phyloP scores from a whole-genome alignment of 2,329 filamentous ascomycete genomes.

The Nemania serpens region DNA sequence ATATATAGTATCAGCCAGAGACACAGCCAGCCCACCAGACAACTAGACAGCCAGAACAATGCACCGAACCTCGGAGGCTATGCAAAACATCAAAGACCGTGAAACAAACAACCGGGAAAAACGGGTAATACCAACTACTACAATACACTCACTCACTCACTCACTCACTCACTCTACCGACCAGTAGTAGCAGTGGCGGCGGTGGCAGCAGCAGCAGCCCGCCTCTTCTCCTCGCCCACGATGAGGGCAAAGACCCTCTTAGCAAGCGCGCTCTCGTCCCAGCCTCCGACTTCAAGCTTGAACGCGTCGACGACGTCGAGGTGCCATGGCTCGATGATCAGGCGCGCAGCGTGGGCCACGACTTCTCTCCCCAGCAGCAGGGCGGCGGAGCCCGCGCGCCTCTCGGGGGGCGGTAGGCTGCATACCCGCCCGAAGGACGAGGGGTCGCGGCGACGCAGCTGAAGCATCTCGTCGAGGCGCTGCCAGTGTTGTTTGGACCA shows the following conservation, averaged over 20 bases:
- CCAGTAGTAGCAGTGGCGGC: background rate
- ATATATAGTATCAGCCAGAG: too few relatives aligned
- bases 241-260: conserved; percentile 60
- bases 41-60: too few relatives aligned
- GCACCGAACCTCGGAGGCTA: too few relatives aligned
- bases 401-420: conserved; percentile 25
- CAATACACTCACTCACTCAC: too few relatives aligned
- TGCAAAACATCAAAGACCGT: too few relatives aligned
- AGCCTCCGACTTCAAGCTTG: conserved; percentile 51
- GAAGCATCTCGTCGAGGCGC: conserved; percentile 56
- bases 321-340: conserved; percentile 61
- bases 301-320: conserved; percentile 63
- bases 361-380: conserved; percentile 55
- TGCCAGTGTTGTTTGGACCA: conserved; percentile 61
- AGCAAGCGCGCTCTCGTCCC: conserved; percentile 54
- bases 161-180: too few relatives aligned
- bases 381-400: conserved; percentile 19
- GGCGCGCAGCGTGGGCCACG: conserved; percentile 49
- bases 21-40: too few relatives aligned
- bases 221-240: conserved; percentile 53
- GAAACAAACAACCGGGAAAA: background rate
- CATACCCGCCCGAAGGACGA: conserved; percentile 44
- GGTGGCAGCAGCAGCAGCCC: background rate
- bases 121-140: background rate
- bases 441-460: conserved; percentile 51